phyloP scores from a whole-genome alignment of 352 stramenopile species.

The Salisapilia sapeloensis region DNA sequence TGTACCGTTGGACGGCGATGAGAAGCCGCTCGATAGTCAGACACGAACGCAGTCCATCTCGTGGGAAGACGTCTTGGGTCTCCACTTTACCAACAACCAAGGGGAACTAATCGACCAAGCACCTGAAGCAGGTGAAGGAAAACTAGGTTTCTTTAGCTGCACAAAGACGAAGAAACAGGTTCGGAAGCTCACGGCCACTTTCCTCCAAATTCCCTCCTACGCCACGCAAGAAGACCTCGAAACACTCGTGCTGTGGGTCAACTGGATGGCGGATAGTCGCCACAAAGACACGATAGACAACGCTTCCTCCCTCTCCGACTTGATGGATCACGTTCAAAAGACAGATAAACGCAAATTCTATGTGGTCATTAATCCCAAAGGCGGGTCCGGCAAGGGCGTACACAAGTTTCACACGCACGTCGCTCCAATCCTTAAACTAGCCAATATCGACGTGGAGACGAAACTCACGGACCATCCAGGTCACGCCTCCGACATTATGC shows the following conservation, averaged over 20 bases:
- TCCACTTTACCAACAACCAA: too few species aligned
- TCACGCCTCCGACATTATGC: slow-evolving; percentile 37
- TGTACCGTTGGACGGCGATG: background rate
- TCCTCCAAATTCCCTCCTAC: too few species aligned
- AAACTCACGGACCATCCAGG: slow-evolving; percentile 24
- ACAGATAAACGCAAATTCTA: too few species aligned
- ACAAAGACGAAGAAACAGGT: too few species aligned
- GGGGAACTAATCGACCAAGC: too few species aligned
- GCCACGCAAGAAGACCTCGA: too few species aligned
- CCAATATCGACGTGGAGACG: slow-evolving; percentile 32
- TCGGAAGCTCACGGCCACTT: too few species aligned
- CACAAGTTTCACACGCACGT: slow-evolving; percentile 31
- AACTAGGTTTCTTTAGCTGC: too few species aligned
- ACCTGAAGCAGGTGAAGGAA: too few species aligned
- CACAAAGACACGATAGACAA: slow-evolving; percentile 7
- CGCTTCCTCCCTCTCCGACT: slow-evolving; percentile 10
- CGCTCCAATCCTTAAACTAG: slow-evolving; percentile 28
- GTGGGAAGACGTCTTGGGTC: slow-evolving; percentile 34
- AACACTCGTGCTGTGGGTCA: slow-evolving; percentile 14
- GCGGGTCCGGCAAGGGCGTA: slow-evolving; percentile 28
- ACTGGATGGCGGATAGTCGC: slow-evolving; percentile 33
- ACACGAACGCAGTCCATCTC: slow-evolving; percentile 7
- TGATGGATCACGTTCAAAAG: too few species aligned
- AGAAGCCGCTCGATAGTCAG: background rate
- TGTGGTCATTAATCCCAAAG: slow-evolving; percentile 51